Base-by-base conservation (phyloP, 2,329 filamentous ascomycete genomes). In the Curvularia spicifera region DNA sequence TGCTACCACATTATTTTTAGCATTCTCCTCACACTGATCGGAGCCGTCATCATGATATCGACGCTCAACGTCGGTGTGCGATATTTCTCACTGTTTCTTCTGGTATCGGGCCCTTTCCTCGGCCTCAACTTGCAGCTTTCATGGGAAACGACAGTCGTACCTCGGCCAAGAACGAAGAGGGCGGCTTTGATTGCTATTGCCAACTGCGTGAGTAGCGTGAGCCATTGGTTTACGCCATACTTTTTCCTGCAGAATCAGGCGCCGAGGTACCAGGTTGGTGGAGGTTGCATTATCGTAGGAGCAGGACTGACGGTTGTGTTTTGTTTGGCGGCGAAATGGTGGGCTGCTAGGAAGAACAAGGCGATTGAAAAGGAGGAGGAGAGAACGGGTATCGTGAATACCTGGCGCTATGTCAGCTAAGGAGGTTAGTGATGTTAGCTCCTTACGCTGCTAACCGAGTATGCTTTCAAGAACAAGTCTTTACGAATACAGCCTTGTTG, bases 171-270 rank as follows among this genome's bases (percentile, higher is more conserved):
- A 0, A 76, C 70, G 3, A 81, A 80, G 53, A 70, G 74, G n/a
- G 79, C 78, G 0, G 79, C 78, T 0, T 70, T 80, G 0, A 78
- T 81, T 37, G 78, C 78, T 0, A 78, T 79, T 37, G 77, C 79
- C 5, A 80, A 80, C 48, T 78, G 74, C 31, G 69, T 78, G 0
- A 35, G 33, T n/a, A 35, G 76, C 70, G 10, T 74, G 73, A 1
- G 65, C 75, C 78, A 80, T 46, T 79, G 77, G 77, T 80, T 79
- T 51, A 77, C 69, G 0, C 77, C 78, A 0, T 79, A 79, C 53
- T 79, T 80, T 58, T 71, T 73, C 49, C 31, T 63, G 18, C 31
- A 10, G 12, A 51, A 35, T 4, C 61, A 64, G 39, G 59, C 57
- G 35, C 61, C 64, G 13, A 51, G 48, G 8, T 65, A 66, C 29